A percentile compares a stretch with the other conserved stretches of the same genome.
Evolutionary conservation across 805 yeast genomes (phyloP).

Genomic region (Candida ortonii): DNA sequence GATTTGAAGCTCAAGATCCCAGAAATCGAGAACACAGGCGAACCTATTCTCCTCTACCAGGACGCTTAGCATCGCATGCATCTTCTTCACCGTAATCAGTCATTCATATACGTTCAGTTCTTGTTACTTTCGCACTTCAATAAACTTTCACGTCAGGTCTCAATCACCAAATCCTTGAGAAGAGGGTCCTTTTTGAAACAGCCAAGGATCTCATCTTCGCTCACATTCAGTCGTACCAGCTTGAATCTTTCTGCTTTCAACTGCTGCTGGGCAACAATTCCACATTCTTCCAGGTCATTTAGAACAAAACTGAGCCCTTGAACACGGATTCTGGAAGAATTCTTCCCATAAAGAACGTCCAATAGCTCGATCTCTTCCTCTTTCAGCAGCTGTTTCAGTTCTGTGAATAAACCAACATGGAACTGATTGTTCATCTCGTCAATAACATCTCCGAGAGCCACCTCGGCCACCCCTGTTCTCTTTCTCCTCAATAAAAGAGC

Average conservation of each 20-base stretch:
- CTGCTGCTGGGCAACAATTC: constrained; percentile 67
- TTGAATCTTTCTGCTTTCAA: constrained; percentile 66
- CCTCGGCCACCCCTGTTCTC: constrained; percentile 69
- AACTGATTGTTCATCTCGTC: constrained; percentile 62
- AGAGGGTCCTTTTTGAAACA: constrained; percentile 58
- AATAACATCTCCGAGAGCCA: constrained; percentile 67
- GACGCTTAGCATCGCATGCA: constrained; percentile 26
- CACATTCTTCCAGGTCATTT: constrained; percentile 73
- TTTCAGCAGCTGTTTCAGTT: constrained; percentile 23
- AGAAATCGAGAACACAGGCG: constrained; percentile 83
- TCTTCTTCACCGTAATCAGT: no score
- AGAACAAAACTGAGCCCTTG: constrained; percentile 59
- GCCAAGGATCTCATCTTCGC: constrained; percentile 64
- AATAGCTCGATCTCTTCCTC: constrained; percentile 24
- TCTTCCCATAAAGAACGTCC: constrained; percentile 26
- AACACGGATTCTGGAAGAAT: constrained; percentile 43
- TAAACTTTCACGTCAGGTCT: constrained; percentile 11
- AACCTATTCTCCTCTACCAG: constrained; percentile 76
- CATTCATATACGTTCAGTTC: no score
- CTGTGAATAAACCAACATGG: constrained; percentile 29
- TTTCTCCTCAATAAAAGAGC: constrained; percentile 63
- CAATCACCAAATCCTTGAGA: constrained; percentile 33
- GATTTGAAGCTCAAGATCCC: constrained; percentile 80
- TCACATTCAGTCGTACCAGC: constrained; percentile 60
- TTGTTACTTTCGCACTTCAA: constrained; percentile 2